Evolutionary conservation across 495 filamentous ascomycete genomes (phyloP), one percentile per base, ranked within the genome.

Genomic region (Aspergillus egyptiacus): DNA sequence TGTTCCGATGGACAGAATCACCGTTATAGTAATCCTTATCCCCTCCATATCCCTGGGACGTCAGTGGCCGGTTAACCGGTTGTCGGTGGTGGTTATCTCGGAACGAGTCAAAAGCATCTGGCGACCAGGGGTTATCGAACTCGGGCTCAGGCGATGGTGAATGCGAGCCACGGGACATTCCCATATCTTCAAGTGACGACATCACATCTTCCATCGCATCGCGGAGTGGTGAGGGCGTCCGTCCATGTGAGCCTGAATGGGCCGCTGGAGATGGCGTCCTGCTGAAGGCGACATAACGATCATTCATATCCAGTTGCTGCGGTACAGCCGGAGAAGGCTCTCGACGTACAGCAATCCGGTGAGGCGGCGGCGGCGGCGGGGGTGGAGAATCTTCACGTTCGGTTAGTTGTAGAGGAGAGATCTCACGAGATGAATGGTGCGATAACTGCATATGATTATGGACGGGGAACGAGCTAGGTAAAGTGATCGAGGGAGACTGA

Each of bases 171-270:
- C 72, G 70, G 23, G 78, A 70, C 55, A 85, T 73, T 14, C 82
- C 84, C 82, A 99, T 89, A 54, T 89, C 89, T 62, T 97, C 80
- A 42, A 99, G 68, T 25, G 93, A 95, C 50, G 90, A 89, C 82
- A 97, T 97, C 10, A 99, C 90, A 70, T 94, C 93, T 60, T 96
- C 91, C 91, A 97, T 97, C 0, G 93, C 93, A 63, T 89, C 86
- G 39, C 91, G 73, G 2, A 99, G 65, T 0, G 93, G 94, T 9
- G 93, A 96, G 4, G 93, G 93, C 0, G 93, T 98, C 54, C 89
- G 76, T 2, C 84, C 84, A 34, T 76, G 73, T 1, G 63, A 69
- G 32, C 71, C 76, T 13, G 85, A 87, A 10, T 78, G 81, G 10
- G 83, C 73, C 35, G 74, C 71, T 17, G 83, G 81, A 18, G 83